A percentile compares a stretch with the other conserved stretches of the same genome.
Evolutionary conservation across 305 asterid genomes (phyloP).

Genomic region (Fraxinus xanthoxyloides): DNA sequence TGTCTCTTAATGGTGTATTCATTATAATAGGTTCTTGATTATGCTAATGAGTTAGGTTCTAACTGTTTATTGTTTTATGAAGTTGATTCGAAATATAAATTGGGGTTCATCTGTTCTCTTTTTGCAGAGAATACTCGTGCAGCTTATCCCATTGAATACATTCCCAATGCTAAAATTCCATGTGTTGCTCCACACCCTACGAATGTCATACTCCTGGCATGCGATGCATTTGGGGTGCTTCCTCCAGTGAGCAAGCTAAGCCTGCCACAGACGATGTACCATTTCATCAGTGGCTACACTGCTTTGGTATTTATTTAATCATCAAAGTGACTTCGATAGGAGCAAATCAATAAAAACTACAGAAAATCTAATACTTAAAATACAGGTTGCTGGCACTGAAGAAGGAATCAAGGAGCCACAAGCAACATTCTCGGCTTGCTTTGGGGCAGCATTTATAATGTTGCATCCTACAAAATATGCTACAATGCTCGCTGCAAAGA

Average conservation of each 20-base stretch:
- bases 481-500: conserved; percentile 86
- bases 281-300: conserved; percentile 99
- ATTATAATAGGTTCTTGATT: neutral
- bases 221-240: conserved; percentile 98
- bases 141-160: conserved; percentile 95
- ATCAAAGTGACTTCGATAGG: neutral
- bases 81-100: neutral
- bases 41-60: neutral
- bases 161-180: conserved; percentile 92
- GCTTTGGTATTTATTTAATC: conserved; percentile 58
- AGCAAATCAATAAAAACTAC: neutral
- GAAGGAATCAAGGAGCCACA: conserved; percentile 97
- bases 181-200: conserved; percentile 91
- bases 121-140: conserved; percentile 91
- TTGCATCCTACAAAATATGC: conserved; percentile 95
- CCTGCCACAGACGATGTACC: conserved; percentile 94
- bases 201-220: conserved; percentile 86
- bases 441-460: conserved; percentile 98
- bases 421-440: conserved; percentile 97
- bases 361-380: neutral
- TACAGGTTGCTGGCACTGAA: conserved; percentile 95
- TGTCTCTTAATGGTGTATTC: neutral
- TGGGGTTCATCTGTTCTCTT: neutral
- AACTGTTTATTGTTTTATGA: neutral
- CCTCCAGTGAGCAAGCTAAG: conserved; percentile 96